Percentiles rank a stretch among this genome's conserved stretches.
Conservation (phyloP, 1,284 basidiomycete species). For the Rhodotorula sp. region DNA sequence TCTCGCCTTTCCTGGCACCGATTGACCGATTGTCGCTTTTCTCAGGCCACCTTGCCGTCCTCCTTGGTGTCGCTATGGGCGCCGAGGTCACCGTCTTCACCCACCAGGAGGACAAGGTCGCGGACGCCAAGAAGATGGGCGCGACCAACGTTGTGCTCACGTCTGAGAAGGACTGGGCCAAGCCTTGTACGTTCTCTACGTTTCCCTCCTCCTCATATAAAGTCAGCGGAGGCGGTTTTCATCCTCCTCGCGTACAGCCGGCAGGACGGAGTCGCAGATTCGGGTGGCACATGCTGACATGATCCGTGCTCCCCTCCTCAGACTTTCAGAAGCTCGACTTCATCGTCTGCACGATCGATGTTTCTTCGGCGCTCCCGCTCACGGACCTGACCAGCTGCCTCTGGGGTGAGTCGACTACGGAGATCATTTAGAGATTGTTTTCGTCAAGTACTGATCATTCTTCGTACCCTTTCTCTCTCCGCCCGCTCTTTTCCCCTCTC, state of each 20-base stretch:
- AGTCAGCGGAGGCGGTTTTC: background rate
- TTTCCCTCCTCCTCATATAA: too few relatives aligned
- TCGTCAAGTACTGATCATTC: too few relatives aligned
- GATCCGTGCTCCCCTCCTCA: background rate
- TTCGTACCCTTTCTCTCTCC: background rate
- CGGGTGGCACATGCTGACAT: too few relatives aligned
- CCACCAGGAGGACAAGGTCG: conserved; percentile 50
- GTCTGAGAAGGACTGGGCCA: conserved; percentile 23
- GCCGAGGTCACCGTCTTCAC: conserved; percentile 52
- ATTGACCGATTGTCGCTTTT: too few relatives aligned
- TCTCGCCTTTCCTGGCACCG: too few relatives aligned
- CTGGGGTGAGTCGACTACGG: background rate
- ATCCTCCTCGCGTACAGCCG: too few relatives aligned
- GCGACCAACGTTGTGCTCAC: conserved; percentile 40
- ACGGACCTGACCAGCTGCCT: conserved; percentile 50
- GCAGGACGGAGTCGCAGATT: background rate
- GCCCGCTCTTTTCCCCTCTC: conserved; percentile 37
- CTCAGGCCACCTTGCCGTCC: conserved; percentile 6
- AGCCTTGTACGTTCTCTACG: background rate
- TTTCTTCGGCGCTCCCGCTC: conserved; percentile 48
- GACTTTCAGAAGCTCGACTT: conserved; percentile 16
- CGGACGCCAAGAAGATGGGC: conserved; percentile 52
- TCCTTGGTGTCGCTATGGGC: conserved; percentile 45
- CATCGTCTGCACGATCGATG: conserved; percentile 43
- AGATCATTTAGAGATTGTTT: too few relatives aligned